Conservation (phyloP, 2,329 filamentous ascomycete genomes). For the Xylariaceae sp. region DNA sequence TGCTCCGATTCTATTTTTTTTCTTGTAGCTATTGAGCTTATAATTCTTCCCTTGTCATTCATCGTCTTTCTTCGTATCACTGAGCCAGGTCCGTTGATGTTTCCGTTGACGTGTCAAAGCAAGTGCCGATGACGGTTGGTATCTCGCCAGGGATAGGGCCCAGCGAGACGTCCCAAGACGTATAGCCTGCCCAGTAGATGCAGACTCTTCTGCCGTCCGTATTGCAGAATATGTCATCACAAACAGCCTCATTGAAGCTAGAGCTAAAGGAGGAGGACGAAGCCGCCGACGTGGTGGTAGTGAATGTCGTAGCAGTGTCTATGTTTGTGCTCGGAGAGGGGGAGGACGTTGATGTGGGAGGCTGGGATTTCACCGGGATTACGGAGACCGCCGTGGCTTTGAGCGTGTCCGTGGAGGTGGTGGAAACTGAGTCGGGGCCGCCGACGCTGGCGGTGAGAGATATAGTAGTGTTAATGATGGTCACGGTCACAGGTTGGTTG, state of each 20-base stretch:
- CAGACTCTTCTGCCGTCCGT: constrained; percentile 34
- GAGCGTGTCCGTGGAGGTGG: background rate
- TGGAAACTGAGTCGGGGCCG: background rate
- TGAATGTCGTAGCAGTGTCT: background rate
- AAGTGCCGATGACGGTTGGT: constrained; percentile 33
- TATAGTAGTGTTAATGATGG: background rate
- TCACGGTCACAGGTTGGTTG: background rate
- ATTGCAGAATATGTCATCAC: constrained; percentile 38
- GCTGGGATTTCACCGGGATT: background rate
- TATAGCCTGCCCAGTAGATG: constrained; percentile 42
- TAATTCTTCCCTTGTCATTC: background rate
- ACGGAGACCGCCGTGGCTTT: background rate
- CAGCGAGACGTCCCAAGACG: constrained; percentile 37
- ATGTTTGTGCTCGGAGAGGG: background rate
- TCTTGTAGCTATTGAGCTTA: too few species aligned
- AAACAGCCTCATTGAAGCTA: constrained; percentile 16
- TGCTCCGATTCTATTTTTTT: background rate
- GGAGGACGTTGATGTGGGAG: constrained; percentile 3
- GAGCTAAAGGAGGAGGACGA: constrained; percentile 4
- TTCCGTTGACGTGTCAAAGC: too few species aligned
- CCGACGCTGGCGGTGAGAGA: background rate
- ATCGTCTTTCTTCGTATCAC: too few species aligned
- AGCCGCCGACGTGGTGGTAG: constrained; percentile 3
- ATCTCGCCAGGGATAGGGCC: constrained; percentile 39
- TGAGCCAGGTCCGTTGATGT: background rate